Base-by-base conservation (phyloP, 1,284 basidiomycete species). In the Ustilago bromivora region DNA sequence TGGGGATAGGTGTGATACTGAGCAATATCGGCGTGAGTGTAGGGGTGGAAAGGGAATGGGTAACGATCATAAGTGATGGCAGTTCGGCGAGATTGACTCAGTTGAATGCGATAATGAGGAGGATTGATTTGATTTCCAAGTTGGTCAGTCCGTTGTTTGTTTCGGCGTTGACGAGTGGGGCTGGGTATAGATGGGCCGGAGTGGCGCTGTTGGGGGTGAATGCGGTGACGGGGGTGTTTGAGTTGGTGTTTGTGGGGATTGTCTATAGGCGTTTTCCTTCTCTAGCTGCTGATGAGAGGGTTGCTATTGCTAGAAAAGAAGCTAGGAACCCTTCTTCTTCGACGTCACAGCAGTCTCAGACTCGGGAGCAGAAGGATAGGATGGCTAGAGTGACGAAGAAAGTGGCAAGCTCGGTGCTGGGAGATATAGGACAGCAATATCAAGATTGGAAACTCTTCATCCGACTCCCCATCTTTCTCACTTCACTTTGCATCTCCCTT, bases 1-100 rank as follows among this genome's bases (percentile, higher is more conserved):
- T 84, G 2, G 89, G 89, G 0, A 88, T 76, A 43, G 68, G 70
- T 4, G 58, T 83, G 3, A 76, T 78, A 38, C 82, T 90, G 0
- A 86, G 88, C 5, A 88, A 88, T 52, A 88, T 88, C 1, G 87
- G 88, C 11, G 88, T 89, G 46, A 88, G 88, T 1, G 88, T 90
- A 2, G 88, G 88, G 0, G 87, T 90, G n/a, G 89, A 91, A 80
- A 84, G 90, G n/a, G 90, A 90, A 68, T 91, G 90, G 90, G 88
- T 89, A 0, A 88, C 88, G 0, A 81, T 86, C 53, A 89, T 90
- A 66, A 87, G 88, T 0, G 65, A 56, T 46, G 76, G 73, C 2
- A 66, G 66, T 19, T 65, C 72, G 15, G 64, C 66, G 11, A 55
- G 79, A n/a, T 61, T 83, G 80, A 86, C 9, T 79, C 81, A 51